phyloP scores from a whole-genome alignment of 2,329 filamentous ascomycete genomes.

The Macroventuria anomochaeta region DNA sequence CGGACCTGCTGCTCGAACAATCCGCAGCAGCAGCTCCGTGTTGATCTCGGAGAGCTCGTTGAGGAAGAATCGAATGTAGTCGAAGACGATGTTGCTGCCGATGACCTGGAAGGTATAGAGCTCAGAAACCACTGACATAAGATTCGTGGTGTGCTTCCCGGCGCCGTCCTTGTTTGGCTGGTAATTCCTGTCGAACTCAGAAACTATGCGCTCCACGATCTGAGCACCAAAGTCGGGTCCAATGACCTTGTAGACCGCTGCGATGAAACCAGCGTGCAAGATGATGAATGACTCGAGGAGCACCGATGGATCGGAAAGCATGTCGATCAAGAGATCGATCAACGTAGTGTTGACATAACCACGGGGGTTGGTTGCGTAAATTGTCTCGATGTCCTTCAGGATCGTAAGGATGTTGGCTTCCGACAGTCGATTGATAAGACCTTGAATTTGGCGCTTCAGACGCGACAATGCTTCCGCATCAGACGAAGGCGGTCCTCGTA shows the following conservation, averaged over 20 bases:
- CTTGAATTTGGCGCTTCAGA: slow-evolving; percentile 81
- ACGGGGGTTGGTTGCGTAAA: slow-evolving; percentile 85
- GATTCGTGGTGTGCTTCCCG: slow-evolving; percentile 70
- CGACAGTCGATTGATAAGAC: slow-evolving; percentile 89
- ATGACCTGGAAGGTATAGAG: slow-evolving; percentile 93
- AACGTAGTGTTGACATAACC: slow-evolving; percentile 85
- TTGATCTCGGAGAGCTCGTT: slow-evolving; percentile 79
- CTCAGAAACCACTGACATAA: slow-evolving; percentile 82
- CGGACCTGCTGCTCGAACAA: slow-evolving; percentile 80
- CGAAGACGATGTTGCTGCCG: slow-evolving; percentile 82
- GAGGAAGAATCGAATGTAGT: slow-evolving; percentile 83
- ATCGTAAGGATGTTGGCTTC: slow-evolving; percentile 90
- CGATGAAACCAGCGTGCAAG: slow-evolving; percentile 85
- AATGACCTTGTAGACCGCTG: slow-evolving; percentile 84
- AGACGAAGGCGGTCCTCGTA: slow-evolving; percentile 68
- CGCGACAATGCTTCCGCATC: slow-evolving; percentile 72
- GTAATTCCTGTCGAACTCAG: slow-evolving; percentile 74
- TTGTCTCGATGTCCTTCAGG: slow-evolving; percentile 77
- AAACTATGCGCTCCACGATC: slow-evolving; percentile 77
- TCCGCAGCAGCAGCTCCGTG: slow-evolving; percentile 83
- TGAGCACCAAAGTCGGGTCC: slow-evolving; percentile 91
- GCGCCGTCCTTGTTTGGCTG: slow-evolving; percentile 48
- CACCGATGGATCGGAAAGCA: slow-evolving; percentile 78
- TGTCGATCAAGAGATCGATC: slow-evolving; percentile 76
- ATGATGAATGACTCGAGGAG: slow-evolving; percentile 90